phyloP scores from a whole-genome alignment of 805 yeast species.

The Saccharomycopsis fermentans region DNA sequence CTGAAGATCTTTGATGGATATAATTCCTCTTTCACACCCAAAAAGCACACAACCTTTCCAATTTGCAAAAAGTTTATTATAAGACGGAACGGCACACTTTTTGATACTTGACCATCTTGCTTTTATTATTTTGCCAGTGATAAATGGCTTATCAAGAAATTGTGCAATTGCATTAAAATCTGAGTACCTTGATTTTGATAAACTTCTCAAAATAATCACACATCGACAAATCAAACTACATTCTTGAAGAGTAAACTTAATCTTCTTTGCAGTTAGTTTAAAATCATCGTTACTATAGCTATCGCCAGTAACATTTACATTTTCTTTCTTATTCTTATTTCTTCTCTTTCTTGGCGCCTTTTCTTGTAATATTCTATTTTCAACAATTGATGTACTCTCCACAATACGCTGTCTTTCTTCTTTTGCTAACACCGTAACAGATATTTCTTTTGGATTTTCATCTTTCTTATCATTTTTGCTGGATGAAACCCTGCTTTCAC shows the following conservation, averaged over 20 bases:
- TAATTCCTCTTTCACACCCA: slow-evolving; percentile 46
- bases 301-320: not conserved
- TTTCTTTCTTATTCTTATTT: not conserved
- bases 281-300: not conserved
- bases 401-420: not conserved
- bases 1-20: slow-evolving; percentile 40
- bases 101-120: slow-evolving; percentile 66
- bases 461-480: not conserved
- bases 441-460: not conserved
- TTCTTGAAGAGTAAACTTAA: not conserved
- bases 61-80: slow-evolving; percentile 23
- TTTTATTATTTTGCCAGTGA: slow-evolving; percentile 33
- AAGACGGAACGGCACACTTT: slow-evolving; percentile 29
- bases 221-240: slow-evolving; percentile 1
- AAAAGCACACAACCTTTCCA: slow-evolving; percentile 60
- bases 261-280: not conserved
- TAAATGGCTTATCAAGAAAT: slow-evolving; percentile 25
- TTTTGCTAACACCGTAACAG: not conserved
- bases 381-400: not conserved
- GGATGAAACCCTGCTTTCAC: not conserved
- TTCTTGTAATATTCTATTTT: not conserved
- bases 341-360: not conserved
- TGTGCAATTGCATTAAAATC: slow-evolving; percentile 3
- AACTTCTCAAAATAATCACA: slow-evolving; percentile 8
- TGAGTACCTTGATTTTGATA: slow-evolving; percentile 2